phyloP scores from a whole-genome alignment of 805 yeast species.

The Lachancea waltii region DNA sequence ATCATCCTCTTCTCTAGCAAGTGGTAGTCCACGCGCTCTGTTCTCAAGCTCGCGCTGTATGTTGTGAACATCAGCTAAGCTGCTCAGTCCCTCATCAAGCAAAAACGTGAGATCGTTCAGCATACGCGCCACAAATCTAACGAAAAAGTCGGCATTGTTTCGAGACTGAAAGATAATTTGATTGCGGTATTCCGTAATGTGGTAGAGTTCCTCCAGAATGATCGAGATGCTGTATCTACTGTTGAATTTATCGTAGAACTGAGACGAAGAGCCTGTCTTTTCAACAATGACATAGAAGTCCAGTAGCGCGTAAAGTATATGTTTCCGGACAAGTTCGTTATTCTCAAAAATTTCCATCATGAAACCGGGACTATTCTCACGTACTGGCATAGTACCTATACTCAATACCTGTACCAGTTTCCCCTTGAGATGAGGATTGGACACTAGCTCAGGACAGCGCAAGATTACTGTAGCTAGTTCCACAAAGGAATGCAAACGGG shows the following conservation, averaged over 20 bases:
- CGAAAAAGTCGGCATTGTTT: slow-evolving; percentile 73
- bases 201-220: slow-evolving; percentile 80
- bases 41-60: slow-evolving; percentile 58
- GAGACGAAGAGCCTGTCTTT: slow-evolving; percentile 90
- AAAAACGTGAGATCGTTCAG: slow-evolving; percentile 89
- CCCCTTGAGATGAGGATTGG: slow-evolving; percentile 91
- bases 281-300: slow-evolving; percentile 93
- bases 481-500: slow-evolving; percentile 50
- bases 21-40: slow-evolving; percentile 36
- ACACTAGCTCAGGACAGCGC: slow-evolving; percentile 77
- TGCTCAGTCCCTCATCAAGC: slow-evolving; percentile 82
- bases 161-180: slow-evolving; percentile 66
- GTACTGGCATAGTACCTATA: slow-evolving; percentile 57
- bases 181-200: slow-evolving; percentile 54
- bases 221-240: slow-evolving; percentile 80
- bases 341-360: slow-evolving; percentile 59
- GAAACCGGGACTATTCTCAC: slow-evolving; percentile 61
- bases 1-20: slow-evolving; percentile 43
- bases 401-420: slow-evolving; percentile 75
- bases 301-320: slow-evolving; percentile 74
- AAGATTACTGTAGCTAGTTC: slow-evolving; percentile 69
- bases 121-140: slow-evolving; percentile 89
- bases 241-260: slow-evolving; percentile 93
- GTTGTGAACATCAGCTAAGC: slow-evolving; percentile 69
- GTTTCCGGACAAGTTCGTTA: slow-evolving; percentile 53